These are phyloP conservation scores for Rhodamnia rubescens DNA, from an alignment of 345 rosid genomes.

Conservation along the genomic window DNA sequence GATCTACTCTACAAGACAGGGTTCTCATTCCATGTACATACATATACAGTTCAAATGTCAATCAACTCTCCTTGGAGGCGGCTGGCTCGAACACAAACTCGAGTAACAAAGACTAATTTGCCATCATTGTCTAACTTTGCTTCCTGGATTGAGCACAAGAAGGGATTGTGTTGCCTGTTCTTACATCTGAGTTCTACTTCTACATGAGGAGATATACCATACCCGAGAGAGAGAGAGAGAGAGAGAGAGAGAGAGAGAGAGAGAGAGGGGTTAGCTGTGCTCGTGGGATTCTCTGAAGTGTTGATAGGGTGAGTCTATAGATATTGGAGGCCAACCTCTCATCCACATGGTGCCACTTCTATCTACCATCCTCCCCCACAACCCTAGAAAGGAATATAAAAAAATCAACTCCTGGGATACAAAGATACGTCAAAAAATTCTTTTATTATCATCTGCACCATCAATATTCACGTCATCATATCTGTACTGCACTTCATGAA, in stretches of 20 bases:
- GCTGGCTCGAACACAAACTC: background rate
- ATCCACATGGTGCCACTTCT: background rate
- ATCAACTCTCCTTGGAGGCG: background rate
- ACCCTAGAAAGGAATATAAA: background rate
- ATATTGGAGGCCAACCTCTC: background rate
- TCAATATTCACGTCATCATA: background rate
- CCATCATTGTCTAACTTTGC: background rate
- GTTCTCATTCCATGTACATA: background rate
- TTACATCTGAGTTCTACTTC: background rate
- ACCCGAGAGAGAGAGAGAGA: background rate
- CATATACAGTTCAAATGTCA: background rate
- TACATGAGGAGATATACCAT: background rate
- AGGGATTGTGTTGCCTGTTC: background rate
- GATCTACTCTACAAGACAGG: background rate
- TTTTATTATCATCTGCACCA: background rate
- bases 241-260: background rate
- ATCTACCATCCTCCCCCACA: background rate
- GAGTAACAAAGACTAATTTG: background rate
- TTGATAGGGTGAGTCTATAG: background rate
- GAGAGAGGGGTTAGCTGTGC: background rate
- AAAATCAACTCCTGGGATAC: background rate
- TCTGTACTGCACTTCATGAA: background rate
- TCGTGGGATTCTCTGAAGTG: background rate
- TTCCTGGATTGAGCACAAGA: background rate
- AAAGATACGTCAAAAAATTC: background rate